These are phyloP conservation scores for Cercospora beticola DNA, from an alignment of 2,329 filamentous ascomycete species.

Conservation along the genomic window DNA sequence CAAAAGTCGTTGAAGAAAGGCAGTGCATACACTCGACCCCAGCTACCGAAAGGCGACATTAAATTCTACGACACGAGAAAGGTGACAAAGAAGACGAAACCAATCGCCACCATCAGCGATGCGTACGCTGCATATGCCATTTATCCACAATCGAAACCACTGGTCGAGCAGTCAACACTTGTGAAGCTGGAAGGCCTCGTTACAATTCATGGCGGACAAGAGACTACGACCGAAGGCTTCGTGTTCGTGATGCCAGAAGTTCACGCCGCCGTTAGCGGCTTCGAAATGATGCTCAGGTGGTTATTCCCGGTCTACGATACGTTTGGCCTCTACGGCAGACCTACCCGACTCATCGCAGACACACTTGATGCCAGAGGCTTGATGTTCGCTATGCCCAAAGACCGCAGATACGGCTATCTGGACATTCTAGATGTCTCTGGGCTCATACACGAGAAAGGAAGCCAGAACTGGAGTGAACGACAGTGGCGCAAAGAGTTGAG, in stretches of 20 bases:
- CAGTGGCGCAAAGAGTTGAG: constrained; percentile 91
- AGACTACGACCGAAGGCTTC: constrained; percentile 80
- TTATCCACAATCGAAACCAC: constrained; percentile 88
- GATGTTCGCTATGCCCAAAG: constrained; percentile 97
- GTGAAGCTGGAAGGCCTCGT: constrained; percentile 92
- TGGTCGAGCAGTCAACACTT: constrained; percentile 91
- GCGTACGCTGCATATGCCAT: constrained; percentile 92
- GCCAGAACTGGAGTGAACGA: constrained; percentile 73
- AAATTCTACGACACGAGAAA: constrained; percentile 92
- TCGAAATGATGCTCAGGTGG: constrained; percentile 92
- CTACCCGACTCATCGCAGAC: constrained; percentile 81
- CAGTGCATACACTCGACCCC: constrained; percentile 75
- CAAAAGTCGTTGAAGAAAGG: constrained; percentile 82
- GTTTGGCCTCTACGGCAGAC: constrained; percentile 87
- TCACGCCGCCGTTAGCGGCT: constrained; percentile 86
- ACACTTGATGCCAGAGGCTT: constrained; percentile 81
- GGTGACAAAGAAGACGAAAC: constrained; percentile 85
- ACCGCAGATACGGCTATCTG: constrained; percentile 83
- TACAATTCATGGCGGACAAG: constrained; percentile 74
- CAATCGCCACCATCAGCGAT: constrained; percentile 88
- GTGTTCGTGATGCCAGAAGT: constrained; percentile 98
- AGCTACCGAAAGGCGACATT: constrained; percentile 78
- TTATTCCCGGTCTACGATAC: constrained; percentile 93
- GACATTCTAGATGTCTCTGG: constrained; percentile 82
- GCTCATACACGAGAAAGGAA: constrained; percentile 76